These are phyloP conservation scores for Termitomyces sp. DNA, from an alignment of 768 basidiomycete species.

Conservation along the genomic window DNA sequence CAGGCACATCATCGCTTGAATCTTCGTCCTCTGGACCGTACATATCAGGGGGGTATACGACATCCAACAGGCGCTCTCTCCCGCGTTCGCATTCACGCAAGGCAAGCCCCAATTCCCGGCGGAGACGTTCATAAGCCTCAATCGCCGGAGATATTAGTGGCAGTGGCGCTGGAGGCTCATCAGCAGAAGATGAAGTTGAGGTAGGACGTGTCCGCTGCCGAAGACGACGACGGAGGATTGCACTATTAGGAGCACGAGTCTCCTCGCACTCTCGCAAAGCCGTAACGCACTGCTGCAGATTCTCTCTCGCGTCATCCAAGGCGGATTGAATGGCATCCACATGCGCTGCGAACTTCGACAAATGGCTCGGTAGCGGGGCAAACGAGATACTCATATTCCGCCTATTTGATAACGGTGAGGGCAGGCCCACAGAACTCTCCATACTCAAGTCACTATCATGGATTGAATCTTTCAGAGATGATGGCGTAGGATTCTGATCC, in stretches of 20 bases:
- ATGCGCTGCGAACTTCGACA: constrained; percentile 70
- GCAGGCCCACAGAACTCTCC: not conserved
- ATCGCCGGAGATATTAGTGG: constrained; percentile 43
- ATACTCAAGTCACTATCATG: constrained; percentile 11
- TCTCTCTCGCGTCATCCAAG: constrained; percentile 65
- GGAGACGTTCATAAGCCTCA: constrained; percentile 69
- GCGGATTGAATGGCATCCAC: constrained; percentile 67
- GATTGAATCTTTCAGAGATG: constrained; percentile 4
- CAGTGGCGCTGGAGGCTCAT: constrained; percentile 30
- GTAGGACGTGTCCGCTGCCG: constrained; percentile 15
- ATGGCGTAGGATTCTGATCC: constrained; percentile 47
- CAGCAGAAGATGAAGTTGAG: constrained; percentile 14
- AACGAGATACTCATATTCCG: constrained; percentile 38
- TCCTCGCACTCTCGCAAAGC: constrained; percentile 51
- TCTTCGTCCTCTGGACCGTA: constrained; percentile 37
- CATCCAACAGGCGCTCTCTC: constrained; percentile 54
- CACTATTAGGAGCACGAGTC: constrained; percentile 15
- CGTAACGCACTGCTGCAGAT: constrained; percentile 60
- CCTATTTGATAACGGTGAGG: constrained; percentile 1
- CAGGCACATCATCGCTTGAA: constrained; percentile 46
- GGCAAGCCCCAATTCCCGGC: constrained; percentile 74
- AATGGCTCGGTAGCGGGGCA: constrained; percentile 69
- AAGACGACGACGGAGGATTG: constrained; percentile 1
- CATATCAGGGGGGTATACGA: constrained; percentile 43
- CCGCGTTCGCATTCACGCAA: constrained; percentile 83